These are phyloP conservation scores for Bruguiera gymnorhiza DNA, from an alignment of 345 rosid genomes.

Conservation along the genomic window DNA sequence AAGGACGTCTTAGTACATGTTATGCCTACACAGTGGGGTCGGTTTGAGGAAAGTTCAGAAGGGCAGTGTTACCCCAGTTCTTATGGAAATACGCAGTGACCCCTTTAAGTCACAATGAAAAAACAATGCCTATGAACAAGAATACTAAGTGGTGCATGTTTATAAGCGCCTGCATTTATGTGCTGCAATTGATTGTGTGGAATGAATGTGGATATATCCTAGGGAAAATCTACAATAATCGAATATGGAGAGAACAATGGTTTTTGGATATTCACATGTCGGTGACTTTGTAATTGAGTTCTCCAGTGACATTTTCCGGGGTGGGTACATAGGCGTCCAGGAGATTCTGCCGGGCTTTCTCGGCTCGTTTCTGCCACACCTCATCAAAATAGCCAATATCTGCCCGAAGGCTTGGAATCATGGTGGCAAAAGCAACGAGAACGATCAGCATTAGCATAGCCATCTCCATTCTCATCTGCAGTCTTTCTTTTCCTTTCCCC, in stretches of 20 bases:
- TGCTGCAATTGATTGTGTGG: too few species aligned
- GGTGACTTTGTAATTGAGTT: slow-evolving; percentile 25
- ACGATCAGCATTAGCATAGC: not conserved
- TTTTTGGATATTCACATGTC: slow-evolving; percentile 16
- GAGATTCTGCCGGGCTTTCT: slow-evolving; percentile 24
- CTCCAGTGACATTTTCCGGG: slow-evolving; percentile 25
- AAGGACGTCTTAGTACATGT: too few species aligned
- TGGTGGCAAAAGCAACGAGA: slow-evolving; percentile 10
- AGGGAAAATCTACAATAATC: not conserved
- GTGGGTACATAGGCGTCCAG: slow-evolving; percentile 30
- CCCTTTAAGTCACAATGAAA: too few species aligned
- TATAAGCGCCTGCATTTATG: too few species aligned
- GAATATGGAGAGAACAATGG: not conserved
- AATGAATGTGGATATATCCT: too few species aligned
- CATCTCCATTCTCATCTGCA: not conserved
- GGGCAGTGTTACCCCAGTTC: too few species aligned
- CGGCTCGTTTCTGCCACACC: slow-evolving; percentile 33
- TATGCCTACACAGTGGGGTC: too few species aligned
- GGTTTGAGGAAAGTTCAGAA: too few species aligned
- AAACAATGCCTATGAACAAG: too few species aligned
- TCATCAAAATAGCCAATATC: slow-evolving; percentile 33
- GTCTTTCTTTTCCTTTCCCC: not conserved
- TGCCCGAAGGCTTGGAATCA: slow-evolving; percentile 18
- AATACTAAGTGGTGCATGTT: too few species aligned
- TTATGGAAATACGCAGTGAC: too few species aligned